Base-by-base conservation (phyloP, 805 yeast genomes). In the Saturnispora ahearnii region DNA sequence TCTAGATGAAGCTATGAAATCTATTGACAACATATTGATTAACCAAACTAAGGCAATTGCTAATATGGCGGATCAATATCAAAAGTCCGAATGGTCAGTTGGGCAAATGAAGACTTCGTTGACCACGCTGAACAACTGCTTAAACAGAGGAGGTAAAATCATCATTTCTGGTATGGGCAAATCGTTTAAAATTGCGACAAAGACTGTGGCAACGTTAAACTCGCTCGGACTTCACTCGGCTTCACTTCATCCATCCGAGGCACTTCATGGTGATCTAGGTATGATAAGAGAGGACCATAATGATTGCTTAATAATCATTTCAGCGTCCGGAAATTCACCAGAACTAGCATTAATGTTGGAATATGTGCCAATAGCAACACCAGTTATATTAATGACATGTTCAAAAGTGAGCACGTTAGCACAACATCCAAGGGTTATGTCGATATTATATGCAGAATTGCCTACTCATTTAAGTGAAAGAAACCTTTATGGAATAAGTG, bases 251-350 rank as follows among this genome's bases (percentile, higher is more conserved):
- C 96, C 96, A 0, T 69, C 86, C 4, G 96, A 88, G 53, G 96
- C 96, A 0, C 68, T 89, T 18, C 96, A 88, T 62, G 96, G 96
- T 5, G 96, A 88, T 63, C 72, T 88, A 57, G 96, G 96, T 2
- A 66, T 82, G 36, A 66, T 89, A 8, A 66, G 77, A 46, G 77
- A 74, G 26, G 73, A 73, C 15, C 68, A 73, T 24, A 73, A 74
- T 51, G 87, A 84, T 55, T 68, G 77, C 31, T 53, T 88, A 47
- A 63, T 89, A 2, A 68, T 87, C 58, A 77, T 88, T 34, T 79
- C 90, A 0, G 84, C 90, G 1, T 81, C 91, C 30, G 96, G 96
- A 1, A 82, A 81, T 57, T 84, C 96, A 0, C 86, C 89, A 0
- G 96, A 88, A 61, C 72, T 89, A 34, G 50, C 79, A 12, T 59